Base-by-base conservation (phyloP, 352 stramenopile species). In the Thalassiosira exigua region DNA sequence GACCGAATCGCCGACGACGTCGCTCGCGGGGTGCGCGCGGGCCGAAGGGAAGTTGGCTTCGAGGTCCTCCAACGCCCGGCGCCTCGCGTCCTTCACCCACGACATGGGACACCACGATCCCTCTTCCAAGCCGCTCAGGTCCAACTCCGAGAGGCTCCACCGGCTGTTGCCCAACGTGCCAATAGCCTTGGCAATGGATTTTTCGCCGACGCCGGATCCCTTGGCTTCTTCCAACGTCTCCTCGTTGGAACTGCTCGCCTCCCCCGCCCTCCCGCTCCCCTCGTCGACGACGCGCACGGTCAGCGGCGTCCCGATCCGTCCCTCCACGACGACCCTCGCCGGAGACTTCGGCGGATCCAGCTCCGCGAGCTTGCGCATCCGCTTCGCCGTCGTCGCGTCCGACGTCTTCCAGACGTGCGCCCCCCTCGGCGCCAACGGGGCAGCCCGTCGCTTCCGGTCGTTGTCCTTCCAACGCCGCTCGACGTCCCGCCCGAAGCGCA, bases 331-430 rank as follows among this genome's bases (percentile, higher is more conserved):
- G 0, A 90, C 79, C 24, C 53, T 74, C 4, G 77, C 83, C 14
- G 57, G 46, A 4, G 66, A 72, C 51, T 66, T 66, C 12, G 76
- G 74, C 24, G 69, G 41, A 24, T 71, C 58, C 14, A 87, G 73
- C 36, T 86, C 69, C 24, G 67, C 77, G 12, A 93, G 70, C 24
- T 62, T 57, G 36, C 61, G 59, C 69, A 93, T 86, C 57, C 89
- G 75, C 44, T 86, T 88, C 32, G 69, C 68, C 5, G 90, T 68
- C 26, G 74, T 53, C 9, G 81, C 74, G 82, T 93, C 85, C 27
- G 76, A 64, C 39, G 87, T 93, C 42, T 85, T 87, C 87, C 85
- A 91, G 33, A 93, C 62, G 42, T 88, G 75, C 59, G 83, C 66
- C 29, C 81, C 81, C 56, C 67, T 66, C 29, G 85, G 85, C n/a